Conservation (phyloP, 1,139 yeast species). For the Torulaspora pretoriensis region DNA sequence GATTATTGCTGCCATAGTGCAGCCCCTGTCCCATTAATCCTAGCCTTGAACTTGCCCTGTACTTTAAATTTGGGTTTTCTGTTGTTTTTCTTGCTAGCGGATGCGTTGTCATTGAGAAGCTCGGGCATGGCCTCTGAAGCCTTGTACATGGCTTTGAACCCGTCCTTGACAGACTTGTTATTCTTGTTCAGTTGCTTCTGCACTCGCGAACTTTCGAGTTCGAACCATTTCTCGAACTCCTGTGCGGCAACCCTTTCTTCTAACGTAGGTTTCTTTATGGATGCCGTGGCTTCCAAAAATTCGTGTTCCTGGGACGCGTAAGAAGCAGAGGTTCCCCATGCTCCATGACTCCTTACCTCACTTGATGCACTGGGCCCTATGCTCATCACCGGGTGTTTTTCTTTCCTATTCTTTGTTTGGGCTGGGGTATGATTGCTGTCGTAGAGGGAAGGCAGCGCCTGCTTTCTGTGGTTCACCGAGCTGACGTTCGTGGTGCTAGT, state of each 20-base stretch:
- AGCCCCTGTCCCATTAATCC: background rate
- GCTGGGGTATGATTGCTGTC: constrained; percentile 13
- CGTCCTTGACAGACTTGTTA: constrained; percentile 14
- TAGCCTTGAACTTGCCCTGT: constrained; percentile 7
- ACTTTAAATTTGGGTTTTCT: constrained; percentile 19
- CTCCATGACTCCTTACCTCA: constrained; percentile 26
- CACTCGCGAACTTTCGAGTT: constrained; percentile 53
- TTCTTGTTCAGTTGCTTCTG: constrained; percentile 43
- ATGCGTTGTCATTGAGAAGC: constrained; percentile 10
- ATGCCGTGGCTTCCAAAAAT: constrained; percentile 1
- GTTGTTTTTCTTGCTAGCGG: constrained; percentile 20
- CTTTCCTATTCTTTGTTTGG: constrained; percentile 14
- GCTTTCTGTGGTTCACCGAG: constrained; percentile 7
- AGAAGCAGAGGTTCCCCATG: constrained; percentile 21
- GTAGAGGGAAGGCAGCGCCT: constrained; percentile 25
- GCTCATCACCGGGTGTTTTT: constrained; percentile 9
- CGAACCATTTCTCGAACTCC: constrained; percentile 50
- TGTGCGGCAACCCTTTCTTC: constrained; percentile 54
- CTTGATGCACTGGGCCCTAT: constrained; percentile 12
- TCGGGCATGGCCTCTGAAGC: constrained; percentile 22
- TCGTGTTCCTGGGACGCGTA: constrained; percentile 17
- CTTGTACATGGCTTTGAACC: constrained; percentile 19
- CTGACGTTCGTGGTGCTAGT: background rate
- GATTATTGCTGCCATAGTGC: background rate
- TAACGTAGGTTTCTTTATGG: constrained; percentile 32